Evolutionary conservation across 345 rosid species (phyloP).

Genomic region (Geranium brycei): DNA sequence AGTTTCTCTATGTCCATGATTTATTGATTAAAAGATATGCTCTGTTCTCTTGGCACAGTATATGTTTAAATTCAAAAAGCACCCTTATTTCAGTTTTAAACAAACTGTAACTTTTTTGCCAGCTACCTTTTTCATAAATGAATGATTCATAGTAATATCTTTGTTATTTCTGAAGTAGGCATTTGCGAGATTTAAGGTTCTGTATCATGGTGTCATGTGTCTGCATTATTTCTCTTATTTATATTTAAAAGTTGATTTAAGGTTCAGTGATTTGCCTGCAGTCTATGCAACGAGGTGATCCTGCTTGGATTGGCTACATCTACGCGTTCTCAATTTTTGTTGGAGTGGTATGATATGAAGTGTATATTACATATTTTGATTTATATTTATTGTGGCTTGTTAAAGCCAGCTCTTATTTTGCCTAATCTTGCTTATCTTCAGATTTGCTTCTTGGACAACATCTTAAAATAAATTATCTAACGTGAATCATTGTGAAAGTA

Average conservation of each 20-base stretch:
- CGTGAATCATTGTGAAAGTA: no score
- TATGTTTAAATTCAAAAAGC: not conserved
- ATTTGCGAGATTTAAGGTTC: not conserved
- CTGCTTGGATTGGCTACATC: conserved; percentile 88
- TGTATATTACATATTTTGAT: not conserved
- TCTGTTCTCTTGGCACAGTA: not conserved
- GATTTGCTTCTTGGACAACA: not conserved
- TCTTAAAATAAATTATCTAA: no score
- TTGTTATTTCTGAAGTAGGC: not conserved
- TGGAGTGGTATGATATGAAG: conserved; percentile 71
- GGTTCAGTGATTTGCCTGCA: conserved; percentile 29
- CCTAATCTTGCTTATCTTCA: not conserved
- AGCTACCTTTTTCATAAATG: not conserved
- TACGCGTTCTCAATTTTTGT: conserved; percentile 79
- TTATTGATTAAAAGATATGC: conserved; percentile 4
- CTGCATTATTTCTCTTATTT: conserved; percentile 1
- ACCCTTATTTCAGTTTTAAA: not conserved
- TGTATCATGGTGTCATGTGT: not conserved
- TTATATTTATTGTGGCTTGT: not conserved
- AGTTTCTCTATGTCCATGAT: conserved; percentile 14
- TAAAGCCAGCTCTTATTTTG: conserved; percentile 4
- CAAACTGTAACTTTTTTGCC: no score
- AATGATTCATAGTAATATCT: not conserved
- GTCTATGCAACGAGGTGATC: conserved; percentile 96
- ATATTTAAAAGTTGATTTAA: conserved; percentile 5